Percentiles rank a stretch among this genome's conserved stretches.
phyloP scores from a whole-genome alignment of 2,329 filamentous ascomycete species.

The Scytalidium sp. region DNA sequence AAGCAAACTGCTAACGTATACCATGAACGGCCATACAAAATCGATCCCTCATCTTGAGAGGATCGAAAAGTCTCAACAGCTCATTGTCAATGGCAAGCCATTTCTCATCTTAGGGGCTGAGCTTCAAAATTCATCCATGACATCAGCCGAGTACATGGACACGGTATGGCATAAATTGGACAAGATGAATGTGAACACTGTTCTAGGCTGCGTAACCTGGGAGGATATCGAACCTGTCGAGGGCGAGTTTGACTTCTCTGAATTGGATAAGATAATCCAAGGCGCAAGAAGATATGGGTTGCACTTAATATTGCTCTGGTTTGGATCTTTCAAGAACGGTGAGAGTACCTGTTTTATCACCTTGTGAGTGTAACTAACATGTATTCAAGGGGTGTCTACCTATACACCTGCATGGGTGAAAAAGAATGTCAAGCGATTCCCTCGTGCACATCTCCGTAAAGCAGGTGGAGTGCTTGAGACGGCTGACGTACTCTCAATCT shows the following conservation, averaged over 20 bases:
- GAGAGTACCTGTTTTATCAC: slow-evolving; percentile 6
- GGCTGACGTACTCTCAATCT: slow-evolving; percentile 33
- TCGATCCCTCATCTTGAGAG: slow-evolving; percentile 4
- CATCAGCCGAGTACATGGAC: slow-evolving; percentile 40
- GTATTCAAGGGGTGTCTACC: slow-evolving; percentile 28
- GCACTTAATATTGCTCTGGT: slow-evolving; percentile 41
- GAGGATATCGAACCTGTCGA: slow-evolving; percentile 44
- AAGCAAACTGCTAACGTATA: too few relatives aligned
- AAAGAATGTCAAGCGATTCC: slow-evolving; percentile 27
- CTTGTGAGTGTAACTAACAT: background rate
- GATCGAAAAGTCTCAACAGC: slow-evolving; percentile 24
- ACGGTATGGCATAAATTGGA: slow-evolving; percentile 40
- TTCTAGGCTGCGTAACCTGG: slow-evolving; percentile 43
- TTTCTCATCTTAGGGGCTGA: slow-evolving; percentile 43
- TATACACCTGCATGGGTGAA: slow-evolving; percentile 38
- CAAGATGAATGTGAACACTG: slow-evolving; percentile 39
- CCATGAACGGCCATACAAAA: too few relatives aligned
- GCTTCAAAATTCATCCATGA: slow-evolving; percentile 45
- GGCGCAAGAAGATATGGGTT: slow-evolving; percentile 35
- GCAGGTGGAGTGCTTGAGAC: slow-evolving; percentile 22
- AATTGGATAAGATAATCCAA: slow-evolving; percentile 36
- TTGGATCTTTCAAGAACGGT: slow-evolving; percentile 46
- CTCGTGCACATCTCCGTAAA: slow-evolving; percentile 24
- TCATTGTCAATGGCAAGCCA: slow-evolving; percentile 40
- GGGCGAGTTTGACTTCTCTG: slow-evolving; percentile 38